Evolutionary conservation across 2,329 filamentous ascomycete genomes (phyloP).

Genomic region (Aspergillus spinulosporus): DNA sequence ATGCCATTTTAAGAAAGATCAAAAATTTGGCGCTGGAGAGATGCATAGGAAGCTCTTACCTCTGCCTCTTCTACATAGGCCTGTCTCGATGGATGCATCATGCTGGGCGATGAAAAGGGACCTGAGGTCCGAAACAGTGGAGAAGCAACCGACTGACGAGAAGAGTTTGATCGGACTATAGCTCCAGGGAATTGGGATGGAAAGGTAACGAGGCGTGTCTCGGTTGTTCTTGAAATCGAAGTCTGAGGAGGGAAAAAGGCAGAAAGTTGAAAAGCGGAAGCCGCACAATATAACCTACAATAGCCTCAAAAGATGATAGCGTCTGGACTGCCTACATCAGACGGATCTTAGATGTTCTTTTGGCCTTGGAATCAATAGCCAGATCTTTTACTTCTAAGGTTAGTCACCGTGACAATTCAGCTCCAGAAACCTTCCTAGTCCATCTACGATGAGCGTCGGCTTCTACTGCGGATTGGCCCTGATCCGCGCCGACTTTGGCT

Average conservation of each 20-base stretch:
- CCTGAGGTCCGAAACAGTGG: background rate
- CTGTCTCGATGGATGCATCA: conserved; percentile 83
- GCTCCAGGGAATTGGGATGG: background rate
- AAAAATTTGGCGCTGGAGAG: background rate
- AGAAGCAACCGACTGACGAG: background rate
- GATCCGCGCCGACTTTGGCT: background rate
- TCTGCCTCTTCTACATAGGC: conserved; percentile 88
- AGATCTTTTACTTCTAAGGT: no score
- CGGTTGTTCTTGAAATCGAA: background rate
- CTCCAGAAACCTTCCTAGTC: background rate
- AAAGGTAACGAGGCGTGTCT: background rate
- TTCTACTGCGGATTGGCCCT: background rate
- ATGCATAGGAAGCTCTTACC: conserved; percentile 51
- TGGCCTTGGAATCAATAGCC: background rate
- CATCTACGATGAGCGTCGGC: background rate
- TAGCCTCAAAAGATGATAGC: background rate
- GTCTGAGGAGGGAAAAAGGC: conserved; percentile 6
- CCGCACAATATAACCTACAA: background rate
- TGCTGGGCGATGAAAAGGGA: conserved; percentile 33
- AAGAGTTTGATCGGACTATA: background rate
- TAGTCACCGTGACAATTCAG: background rate
- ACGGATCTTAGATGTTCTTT: background rate
- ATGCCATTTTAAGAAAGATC: background rate
- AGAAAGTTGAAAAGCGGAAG: conserved; percentile 17
- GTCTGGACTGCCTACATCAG: background rate